Percentiles rank a stretch among this genome's conserved stretches.
Evolutionary conservation across 1,284 basidiomycete species (phyloP).

Genomic region (Hypsizygus ulmarius): DNA sequence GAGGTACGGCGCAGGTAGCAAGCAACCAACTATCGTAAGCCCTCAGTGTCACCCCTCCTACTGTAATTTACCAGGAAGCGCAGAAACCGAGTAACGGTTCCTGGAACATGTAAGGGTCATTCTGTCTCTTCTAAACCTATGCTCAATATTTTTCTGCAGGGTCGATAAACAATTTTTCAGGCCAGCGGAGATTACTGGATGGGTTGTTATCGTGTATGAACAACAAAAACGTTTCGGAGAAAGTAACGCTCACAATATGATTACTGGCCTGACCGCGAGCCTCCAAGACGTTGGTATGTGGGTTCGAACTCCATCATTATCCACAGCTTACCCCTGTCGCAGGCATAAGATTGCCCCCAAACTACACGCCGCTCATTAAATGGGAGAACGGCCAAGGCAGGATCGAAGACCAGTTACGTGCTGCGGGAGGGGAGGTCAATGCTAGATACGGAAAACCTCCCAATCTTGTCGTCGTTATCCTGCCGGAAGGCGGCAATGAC

Average conservation of each 20-base stretch:
- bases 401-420: slow-evolving; percentile 49
- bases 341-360: slow-evolving; percentile 52
- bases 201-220: slow-evolving; percentile 67
- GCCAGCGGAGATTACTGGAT: slow-evolving; percentile 49
- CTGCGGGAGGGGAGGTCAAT: slow-evolving; percentile 41
- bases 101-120: slow-evolving; percentile 61
- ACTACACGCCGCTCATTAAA: slow-evolving; percentile 38
- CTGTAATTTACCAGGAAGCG: background rate
- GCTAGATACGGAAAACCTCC: slow-evolving; percentile 36
- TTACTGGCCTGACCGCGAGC: slow-evolving; percentile 43
- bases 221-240: slow-evolving; percentile 49
- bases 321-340: background rate
- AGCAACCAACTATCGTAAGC: slow-evolving; percentile 53
- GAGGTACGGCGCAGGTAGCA: slow-evolving; percentile 53
- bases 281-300: slow-evolving; percentile 57
- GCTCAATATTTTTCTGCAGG: slow-evolving; percentile 35
- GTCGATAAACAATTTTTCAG: slow-evolving; percentile 62
- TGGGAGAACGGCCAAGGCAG: slow-evolving; percentile 55
- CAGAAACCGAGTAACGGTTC: slow-evolving; percentile 60
- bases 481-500: slow-evolving; percentile 73
- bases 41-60: background rate
- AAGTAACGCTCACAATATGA: slow-evolving; percentile 45
- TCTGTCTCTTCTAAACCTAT: slow-evolving; percentile 5
- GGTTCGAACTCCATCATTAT: background rate
- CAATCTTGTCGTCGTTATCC: slow-evolving; percentile 59